phyloP scores from a whole-genome alignment of 805 yeast species.

The Metschnikowia arizonensis region DNA sequence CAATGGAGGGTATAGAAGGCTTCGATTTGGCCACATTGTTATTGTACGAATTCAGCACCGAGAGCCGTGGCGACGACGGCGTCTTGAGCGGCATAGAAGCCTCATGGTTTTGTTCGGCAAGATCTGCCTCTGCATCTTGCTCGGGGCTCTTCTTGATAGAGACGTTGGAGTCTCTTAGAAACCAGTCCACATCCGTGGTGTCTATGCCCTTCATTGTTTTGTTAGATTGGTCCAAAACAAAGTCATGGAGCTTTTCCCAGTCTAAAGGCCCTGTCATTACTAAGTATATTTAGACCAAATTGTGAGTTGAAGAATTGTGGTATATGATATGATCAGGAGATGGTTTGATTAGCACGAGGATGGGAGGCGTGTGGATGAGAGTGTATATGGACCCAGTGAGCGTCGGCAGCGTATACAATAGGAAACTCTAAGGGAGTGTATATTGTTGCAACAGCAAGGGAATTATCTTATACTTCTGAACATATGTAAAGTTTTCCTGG shows the following conservation, averaged over 20 bases:
- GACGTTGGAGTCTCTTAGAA: constrained; percentile 36
- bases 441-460: background rate
- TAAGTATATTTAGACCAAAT: background rate
- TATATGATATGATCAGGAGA: background rate
- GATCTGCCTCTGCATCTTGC: background rate
- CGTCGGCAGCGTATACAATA: background rate
- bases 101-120: background rate
- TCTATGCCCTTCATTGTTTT: constrained; percentile 27
- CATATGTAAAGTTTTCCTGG: background rate
- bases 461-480: too few relatives aligned
- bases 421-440: background rate
- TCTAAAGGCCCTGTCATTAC: constrained; percentile 7
- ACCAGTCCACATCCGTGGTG: constrained; percentile 49
- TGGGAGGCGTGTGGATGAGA: background rate
- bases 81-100: constrained; percentile 2
- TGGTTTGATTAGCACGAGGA: background rate
- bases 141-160: background rate
- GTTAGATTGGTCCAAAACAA: constrained; percentile 14
- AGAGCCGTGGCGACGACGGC: constrained; percentile 20
- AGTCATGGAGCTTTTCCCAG: constrained; percentile 13
- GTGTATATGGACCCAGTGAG: background rate
- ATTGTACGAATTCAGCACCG: constrained; percentile 30
- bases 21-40: constrained; percentile 28
- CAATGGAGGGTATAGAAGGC: constrained; percentile 30
- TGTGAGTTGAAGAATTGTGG: background rate